Conservation (phyloP, 2,329 filamentous ascomycete species). For the Triangularia verruculosa region DNA sequence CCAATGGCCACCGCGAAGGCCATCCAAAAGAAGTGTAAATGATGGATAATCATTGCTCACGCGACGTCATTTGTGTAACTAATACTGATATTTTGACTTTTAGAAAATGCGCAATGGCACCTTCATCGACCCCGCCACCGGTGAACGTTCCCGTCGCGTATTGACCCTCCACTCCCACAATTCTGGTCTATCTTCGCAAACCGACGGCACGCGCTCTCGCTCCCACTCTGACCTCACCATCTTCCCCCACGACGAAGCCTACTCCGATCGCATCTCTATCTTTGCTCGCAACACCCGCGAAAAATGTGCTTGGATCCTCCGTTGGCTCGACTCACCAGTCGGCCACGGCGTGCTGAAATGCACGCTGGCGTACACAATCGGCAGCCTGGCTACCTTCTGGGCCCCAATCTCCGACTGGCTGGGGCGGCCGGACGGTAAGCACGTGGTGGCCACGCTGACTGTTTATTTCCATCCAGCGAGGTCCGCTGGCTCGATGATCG, state of each 20-base stretch:
- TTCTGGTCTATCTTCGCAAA: slow-evolving; percentile 2
- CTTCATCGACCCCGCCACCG: slow-evolving; percentile 81
- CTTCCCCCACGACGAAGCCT: slow-evolving; percentile 35
- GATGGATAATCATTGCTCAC: neutral
- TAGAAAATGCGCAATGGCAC: slow-evolving; percentile 80
- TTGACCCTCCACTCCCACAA: slow-evolving; percentile 64
- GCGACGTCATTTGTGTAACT: neutral
- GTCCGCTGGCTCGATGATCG: slow-evolving; percentile 83
- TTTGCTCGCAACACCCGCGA: slow-evolving; percentile 39
- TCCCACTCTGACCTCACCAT: slow-evolving; percentile 28
- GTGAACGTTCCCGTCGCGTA: slow-evolving; percentile 75
- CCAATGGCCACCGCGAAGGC: slow-evolving; percentile 43
- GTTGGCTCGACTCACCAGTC: slow-evolving; percentile 66
- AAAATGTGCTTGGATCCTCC: slow-evolving; percentile 42
- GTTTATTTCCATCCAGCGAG: slow-evolving; percentile 93
- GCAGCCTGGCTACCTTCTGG: slow-evolving; percentile 82
- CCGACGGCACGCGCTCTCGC: slow-evolving; percentile 33
- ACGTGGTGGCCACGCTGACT: slow-evolving; percentile 88
- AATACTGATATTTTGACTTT: slow-evolving; percentile 11
- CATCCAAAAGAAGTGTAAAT: slow-evolving; percentile 47
- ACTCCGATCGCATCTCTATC: slow-evolving; percentile 36
- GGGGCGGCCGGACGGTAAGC: slow-evolving; percentile 84
- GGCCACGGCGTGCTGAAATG: slow-evolving; percentile 86
- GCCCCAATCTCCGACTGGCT: slow-evolving; percentile 68
- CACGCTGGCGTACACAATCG: slow-evolving; percentile 82